A percentile compares a stretch with the other conserved stretches of the same genome.
Evolutionary conservation across 345 rosid genomes (phyloP).

Genomic region (Dimocarpus longan): DNA sequence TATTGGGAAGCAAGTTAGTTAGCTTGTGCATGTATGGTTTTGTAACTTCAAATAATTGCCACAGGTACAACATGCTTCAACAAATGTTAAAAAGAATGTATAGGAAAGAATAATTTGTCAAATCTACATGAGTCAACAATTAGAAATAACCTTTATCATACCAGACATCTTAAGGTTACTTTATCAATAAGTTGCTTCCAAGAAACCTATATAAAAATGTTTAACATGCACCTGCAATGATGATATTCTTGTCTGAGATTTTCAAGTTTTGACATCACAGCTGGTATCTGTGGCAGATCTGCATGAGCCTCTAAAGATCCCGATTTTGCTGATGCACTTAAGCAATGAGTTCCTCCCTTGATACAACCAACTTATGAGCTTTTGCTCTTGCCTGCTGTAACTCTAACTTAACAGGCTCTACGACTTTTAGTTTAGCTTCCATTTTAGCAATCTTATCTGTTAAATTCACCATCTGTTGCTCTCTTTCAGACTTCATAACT

Average conservation of each 20-base stretch:
- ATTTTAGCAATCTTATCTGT: slow-evolving; percentile 68
- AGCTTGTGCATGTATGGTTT: no score
- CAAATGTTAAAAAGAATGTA: neutral
- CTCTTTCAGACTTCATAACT: no score
- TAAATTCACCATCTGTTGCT: no score
- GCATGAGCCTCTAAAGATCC: slow-evolving; percentile 69
- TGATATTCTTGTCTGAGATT: slow-evolving; percentile 85
- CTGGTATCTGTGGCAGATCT: slow-evolving; percentile 81
- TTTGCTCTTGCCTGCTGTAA: slow-evolving; percentile 73
- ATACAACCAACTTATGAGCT: slow-evolving; percentile 65
- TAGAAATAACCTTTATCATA: neutral
- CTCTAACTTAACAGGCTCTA: slow-evolving; percentile 68
- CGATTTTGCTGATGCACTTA: slow-evolving; percentile 74
- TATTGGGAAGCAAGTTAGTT: no score
- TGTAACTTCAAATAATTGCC: neutral
- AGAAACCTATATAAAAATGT: slow-evolving; percentile 15
- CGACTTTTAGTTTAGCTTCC: slow-evolving; percentile 72
- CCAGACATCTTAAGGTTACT: neutral
- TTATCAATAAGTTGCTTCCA: neutral
- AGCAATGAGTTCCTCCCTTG: slow-evolving; percentile 78
- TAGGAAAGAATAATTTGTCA: neutral
- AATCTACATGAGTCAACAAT: neutral
- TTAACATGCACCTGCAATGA: slow-evolving; percentile 72
- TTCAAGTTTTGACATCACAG: slow-evolving; percentile 80
- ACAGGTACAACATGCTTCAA: neutral